These are phyloP conservation scores for Saccharum hybrid DNA, from an alignment of 202 grass and related monocot species.

Conservation along the genomic window DNA sequence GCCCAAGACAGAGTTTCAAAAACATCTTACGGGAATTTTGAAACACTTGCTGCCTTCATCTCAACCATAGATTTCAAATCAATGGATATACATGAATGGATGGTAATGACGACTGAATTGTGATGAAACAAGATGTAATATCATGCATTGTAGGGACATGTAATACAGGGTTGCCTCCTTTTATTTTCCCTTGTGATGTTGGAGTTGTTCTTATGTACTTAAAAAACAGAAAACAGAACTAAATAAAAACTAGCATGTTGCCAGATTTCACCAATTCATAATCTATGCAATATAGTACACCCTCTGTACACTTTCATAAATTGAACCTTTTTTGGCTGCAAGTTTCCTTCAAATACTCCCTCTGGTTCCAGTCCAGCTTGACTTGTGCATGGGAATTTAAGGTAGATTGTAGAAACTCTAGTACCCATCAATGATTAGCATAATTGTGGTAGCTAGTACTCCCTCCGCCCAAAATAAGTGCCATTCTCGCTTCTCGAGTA, in stretches of 20 bases:
- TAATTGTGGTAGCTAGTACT: not conserved
- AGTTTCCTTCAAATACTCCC: constrained; percentile 12
- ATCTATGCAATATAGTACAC: not conserved
- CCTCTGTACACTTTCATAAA: not conserved
- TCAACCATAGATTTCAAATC: constrained; percentile 4
- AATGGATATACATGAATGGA: constrained; percentile 10
- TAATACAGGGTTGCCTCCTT: not conserved
- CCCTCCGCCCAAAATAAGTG: too few relatives aligned
- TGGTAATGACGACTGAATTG: not conserved
- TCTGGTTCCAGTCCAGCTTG: not conserved
- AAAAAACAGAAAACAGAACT: not conserved
- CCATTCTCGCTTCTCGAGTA: too few relatives aligned
- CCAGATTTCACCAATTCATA: constrained; percentile 30
- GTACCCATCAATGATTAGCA: not conserved
- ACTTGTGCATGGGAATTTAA: not conserved
- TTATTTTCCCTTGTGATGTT: constrained; percentile 4
- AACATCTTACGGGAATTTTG: not conserved
- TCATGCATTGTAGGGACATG: constrained; percentile 1
- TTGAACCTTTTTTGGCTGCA: not conserved
- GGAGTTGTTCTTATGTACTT: constrained; percentile 18
- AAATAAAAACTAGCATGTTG: constrained; percentile 7
- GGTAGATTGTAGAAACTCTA: not conserved
- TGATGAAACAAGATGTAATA: not conserved
- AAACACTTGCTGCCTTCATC: constrained; percentile 10
- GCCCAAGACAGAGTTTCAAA: not conserved